Conservation (phyloP, 805 yeast genomes). For the Saccharomycopsis sp. region DNA sequence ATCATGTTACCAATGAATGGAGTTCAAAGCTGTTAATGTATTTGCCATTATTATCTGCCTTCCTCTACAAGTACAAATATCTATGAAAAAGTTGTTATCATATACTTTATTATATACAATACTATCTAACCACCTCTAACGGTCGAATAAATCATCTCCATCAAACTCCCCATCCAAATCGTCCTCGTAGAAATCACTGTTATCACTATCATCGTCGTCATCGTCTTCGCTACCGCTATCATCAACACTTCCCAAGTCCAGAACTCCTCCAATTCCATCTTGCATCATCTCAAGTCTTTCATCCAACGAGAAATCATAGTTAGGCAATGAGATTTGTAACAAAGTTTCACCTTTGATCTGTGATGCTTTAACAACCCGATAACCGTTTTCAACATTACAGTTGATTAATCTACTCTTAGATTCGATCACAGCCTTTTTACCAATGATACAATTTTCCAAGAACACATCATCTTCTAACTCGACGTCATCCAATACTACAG, state of each 20-base stretch:
- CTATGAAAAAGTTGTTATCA: too few species aligned
- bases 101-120: too few species aligned
- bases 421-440: conserved; percentile 57
- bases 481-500: conserved; percentile 68
- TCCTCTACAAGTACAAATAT: too few species aligned
- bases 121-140: neutral
- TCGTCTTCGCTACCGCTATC: conserved; percentile 21
- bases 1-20: too few species aligned
- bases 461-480: conserved; percentile 68
- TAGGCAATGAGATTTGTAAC: conserved; percentile 30
- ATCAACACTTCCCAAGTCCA: conserved; percentile 16
- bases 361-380: conserved; percentile 52
- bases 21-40: too few species aligned
- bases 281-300: conserved; percentile 27
- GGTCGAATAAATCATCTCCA: conserved; percentile 19
- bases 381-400: conserved; percentile 82
- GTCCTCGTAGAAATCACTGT: conserved; percentile 25
- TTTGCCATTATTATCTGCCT: too few species aligned
- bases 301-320: conserved; percentile 33
- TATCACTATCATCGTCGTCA: conserved; percentile 23
- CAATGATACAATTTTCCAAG: conserved; percentile 81
- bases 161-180: conserved; percentile 25
- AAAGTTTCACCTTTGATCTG: conserved; percentile 54
- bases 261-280: neutral
- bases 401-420: conserved; percentile 60